phyloP scores from a whole-genome alignment of 192 early-diverging fungal species.

The Lobosporangium transversale region DNA sequence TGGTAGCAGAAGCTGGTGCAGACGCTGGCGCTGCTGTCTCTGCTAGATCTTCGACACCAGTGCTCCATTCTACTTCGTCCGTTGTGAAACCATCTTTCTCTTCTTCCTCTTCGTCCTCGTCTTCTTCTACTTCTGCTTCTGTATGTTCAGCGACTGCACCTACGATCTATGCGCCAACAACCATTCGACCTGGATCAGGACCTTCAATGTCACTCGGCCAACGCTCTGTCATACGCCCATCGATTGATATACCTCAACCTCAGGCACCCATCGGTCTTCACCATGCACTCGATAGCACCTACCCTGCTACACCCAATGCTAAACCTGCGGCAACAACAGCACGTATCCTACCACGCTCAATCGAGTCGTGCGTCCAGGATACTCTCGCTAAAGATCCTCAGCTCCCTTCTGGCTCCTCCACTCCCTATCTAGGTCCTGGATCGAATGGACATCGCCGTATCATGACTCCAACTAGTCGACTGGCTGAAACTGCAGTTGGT shows the following conservation, averaged over 20 bases:
- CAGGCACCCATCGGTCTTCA: constrained; percentile 38
- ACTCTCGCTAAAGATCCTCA: constrained; percentile 31
- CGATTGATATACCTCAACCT: constrained; percentile 32
- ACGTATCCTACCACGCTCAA: constrained; percentile 19
- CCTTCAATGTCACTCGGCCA: neutral
- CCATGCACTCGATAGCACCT: constrained; percentile 40
- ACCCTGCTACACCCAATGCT: constrained; percentile 1
- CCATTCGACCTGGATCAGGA: neutral
- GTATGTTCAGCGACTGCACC: constrained; percentile 1
- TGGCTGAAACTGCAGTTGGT: constrained; percentile 74
- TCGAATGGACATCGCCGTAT: constrained; percentile 30
- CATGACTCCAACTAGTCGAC: constrained; percentile 46
- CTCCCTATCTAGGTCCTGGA: constrained; percentile 8
- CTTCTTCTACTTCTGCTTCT: constrained; percentile 13
- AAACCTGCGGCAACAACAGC: neutral
- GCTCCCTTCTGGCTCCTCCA: neutral
- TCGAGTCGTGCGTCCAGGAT: constrained; percentile 33
- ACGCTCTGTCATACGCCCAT: neutral
- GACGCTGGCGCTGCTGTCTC: constrained; percentile 27
- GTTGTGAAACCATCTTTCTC: constrained; percentile 1
- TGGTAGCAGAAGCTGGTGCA: constrained; percentile 22
- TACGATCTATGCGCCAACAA: neutral
- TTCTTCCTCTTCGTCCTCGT: constrained; percentile 6
- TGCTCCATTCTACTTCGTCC: constrained; percentile 12
- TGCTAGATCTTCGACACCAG: constrained; percentile 10